These are phyloP conservation scores for Psidium guajava DNA, from an alignment of 345 rosid genomes.

Conservation along the genomic window DNA sequence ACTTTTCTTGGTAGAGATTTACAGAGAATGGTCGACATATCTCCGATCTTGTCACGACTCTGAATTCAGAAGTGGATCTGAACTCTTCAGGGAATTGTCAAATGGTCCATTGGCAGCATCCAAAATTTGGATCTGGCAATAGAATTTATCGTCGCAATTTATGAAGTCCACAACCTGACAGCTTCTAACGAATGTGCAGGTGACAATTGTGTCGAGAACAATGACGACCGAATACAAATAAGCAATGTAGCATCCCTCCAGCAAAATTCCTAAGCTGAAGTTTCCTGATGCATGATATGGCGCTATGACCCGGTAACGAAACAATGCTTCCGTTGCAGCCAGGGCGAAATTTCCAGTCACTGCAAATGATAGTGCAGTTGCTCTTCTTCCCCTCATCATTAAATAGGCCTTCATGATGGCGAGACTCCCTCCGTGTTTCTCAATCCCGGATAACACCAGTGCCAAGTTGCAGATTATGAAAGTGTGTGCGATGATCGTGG, in stretches of 20 bases:
- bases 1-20: neutral
- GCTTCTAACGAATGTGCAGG: slow-evolving; percentile 47
- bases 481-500: slow-evolving; percentile 49
- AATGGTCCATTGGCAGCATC: slow-evolving; percentile 6
- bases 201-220: slow-evolving; percentile 61
- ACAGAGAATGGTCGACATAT: neutral
- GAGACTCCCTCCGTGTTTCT: slow-evolving; percentile 35
- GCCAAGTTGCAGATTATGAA: slow-evolving; percentile 59
- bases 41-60: neutral
- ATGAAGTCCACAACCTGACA: slow-evolving; percentile 16
- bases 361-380: slow-evolving; percentile 64
- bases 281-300: slow-evolving; percentile 11
- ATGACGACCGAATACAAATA: slow-evolving; percentile 54
- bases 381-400: slow-evolving; percentile 43
- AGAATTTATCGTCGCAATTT: slow-evolving; percentile 8
- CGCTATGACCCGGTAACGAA: slow-evolving; percentile 41
- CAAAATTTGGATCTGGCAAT: slow-evolving; percentile 19
- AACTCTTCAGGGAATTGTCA: neutral
- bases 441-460: slow-evolving; percentile 43
- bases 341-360: slow-evolving; percentile 39
- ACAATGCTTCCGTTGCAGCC: slow-evolving; percentile 72
- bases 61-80: neutral
- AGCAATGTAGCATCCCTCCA: slow-evolving; percentile 56
- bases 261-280: slow-evolving; percentile 7
- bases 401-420: slow-evolving; percentile 57